Conservation (phyloP, 768 basidiomycete genomes). For the Rhodotorula taiwanensis region DNA sequence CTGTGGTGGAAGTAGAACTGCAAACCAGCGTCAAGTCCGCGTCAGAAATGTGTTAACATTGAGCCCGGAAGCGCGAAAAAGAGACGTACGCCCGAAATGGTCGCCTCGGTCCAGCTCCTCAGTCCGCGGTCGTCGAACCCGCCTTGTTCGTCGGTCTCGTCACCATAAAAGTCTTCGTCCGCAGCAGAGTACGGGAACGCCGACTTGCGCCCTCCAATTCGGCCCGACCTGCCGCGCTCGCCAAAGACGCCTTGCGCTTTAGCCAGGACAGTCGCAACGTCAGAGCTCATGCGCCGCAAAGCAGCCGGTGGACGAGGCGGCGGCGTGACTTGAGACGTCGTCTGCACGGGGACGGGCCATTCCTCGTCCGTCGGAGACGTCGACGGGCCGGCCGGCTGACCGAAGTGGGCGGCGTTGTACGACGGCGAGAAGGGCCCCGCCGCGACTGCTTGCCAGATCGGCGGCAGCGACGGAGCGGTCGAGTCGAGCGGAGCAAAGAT, state of each 20-base stretch:
- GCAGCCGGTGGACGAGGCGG: neutral
- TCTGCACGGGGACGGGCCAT: neutral
- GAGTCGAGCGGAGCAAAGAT: too few species aligned
- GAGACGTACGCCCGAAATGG: constrained; percentile 17
- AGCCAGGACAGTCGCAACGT: constrained; percentile 3
- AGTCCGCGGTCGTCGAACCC: constrained; percentile 10
- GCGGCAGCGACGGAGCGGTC: neutral
- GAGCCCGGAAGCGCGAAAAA: neutral
- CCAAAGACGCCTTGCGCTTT: neutral
- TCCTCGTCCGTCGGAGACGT: neutral
- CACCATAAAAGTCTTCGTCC: too few species aligned
- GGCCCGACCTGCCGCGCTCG: neutral
- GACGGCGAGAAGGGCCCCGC: neutral
- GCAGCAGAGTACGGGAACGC: too few species aligned
- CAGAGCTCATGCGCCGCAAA: constrained; percentile 2
- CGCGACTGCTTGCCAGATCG: neutral
- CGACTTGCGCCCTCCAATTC: too few species aligned
- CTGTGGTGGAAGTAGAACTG: constrained; percentile 21
- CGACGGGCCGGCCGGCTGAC: neutral
- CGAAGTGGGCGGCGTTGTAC: neutral
- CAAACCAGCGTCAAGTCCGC: neutral
- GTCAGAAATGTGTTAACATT: neutral
- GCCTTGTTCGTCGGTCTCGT: neutral
- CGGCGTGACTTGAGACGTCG: neutral
- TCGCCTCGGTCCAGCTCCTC: constrained; percentile 30